Evolutionary conservation across 1,139 yeast genomes (phyloP).

Genomic region (Candida albicans): DNA sequence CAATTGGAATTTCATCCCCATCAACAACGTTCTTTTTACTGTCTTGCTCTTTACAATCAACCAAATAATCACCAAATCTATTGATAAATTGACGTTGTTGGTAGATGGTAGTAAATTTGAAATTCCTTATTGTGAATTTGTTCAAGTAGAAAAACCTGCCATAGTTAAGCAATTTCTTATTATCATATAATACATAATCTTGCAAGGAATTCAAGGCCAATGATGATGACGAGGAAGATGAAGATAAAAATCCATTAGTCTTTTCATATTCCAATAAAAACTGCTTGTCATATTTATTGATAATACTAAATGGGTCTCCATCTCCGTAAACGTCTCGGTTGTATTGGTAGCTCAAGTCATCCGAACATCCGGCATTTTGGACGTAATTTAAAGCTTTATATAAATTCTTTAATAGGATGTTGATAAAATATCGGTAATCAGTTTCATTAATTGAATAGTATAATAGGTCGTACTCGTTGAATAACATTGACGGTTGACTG

Average conservation of each 20-base stretch:
- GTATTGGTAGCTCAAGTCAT: slow-evolving; percentile 18
- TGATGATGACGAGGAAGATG: slow-evolving; percentile 4
- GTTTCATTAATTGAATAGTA: slow-evolving; percentile 45
- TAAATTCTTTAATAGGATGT: slow-evolving; percentile 43
- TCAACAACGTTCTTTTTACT: slow-evolving; percentile 12
- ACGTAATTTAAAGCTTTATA: slow-evolving; percentile 41
- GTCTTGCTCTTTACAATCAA: slow-evolving; percentile 30
- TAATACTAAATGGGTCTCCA: slow-evolving; percentile 31
- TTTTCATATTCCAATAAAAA: slow-evolving; percentile 11
- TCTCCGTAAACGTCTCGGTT: slow-evolving; percentile 26
- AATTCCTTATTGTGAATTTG: slow-evolving; percentile 35
- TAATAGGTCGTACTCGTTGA: slow-evolving; percentile 45
- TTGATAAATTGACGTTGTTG: slow-evolving; percentile 50
- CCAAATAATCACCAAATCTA: slow-evolving; percentile 43
- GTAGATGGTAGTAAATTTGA: slow-evolving; percentile 48
- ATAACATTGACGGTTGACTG: slow-evolving; percentile 42
- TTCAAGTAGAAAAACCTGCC: slow-evolving; percentile 39
- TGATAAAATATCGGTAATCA: slow-evolving; percentile 42
- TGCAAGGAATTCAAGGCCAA: slow-evolving; percentile 3
- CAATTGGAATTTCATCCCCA: neutral
- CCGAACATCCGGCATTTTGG: slow-evolving; percentile 30
- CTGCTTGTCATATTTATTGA: slow-evolving; percentile 25
- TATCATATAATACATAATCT: slow-evolving; percentile 13
- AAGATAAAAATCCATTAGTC: slow-evolving; percentile 3
- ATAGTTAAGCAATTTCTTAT: slow-evolving; percentile 23